Percentiles rank a stretch among this genome's conserved stretches.
Conservation (phyloP, 441 rosid species). For the Gossypium laxum region DNA sequence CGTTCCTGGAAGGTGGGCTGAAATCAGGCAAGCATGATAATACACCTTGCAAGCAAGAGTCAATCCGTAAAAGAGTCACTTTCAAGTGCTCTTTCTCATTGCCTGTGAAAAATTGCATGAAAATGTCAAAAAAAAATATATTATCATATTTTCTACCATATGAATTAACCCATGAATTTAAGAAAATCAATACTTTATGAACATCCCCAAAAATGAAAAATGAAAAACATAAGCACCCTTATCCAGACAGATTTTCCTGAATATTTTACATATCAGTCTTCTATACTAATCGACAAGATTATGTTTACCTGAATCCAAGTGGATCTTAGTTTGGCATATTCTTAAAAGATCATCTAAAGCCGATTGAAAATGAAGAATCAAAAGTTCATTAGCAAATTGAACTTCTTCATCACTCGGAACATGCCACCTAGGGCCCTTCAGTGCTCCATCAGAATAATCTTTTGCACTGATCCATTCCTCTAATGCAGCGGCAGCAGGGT, state of each 20-base stretch:
- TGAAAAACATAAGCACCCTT: constrained; percentile 5
- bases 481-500: constrained; percentile 70
- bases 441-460: constrained; percentile 51
- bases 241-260: constrained; percentile 8
- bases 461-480: constrained; percentile 96
- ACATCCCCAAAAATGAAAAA: background rate
- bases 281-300: background rate
- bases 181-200: constrained; percentile 5
- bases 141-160: background rate
- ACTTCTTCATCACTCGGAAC: constrained; percentile 76
- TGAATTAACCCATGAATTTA: background rate
- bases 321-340: constrained; percentile 70
- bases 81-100: constrained; percentile 95
- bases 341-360: constrained; percentile 79
- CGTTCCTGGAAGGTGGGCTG: constrained; percentile 67
- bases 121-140: constrained; percentile 6
- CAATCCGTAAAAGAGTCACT: constrained; percentile 95
- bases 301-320: constrained; percentile 68
- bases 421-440: constrained; percentile 72
- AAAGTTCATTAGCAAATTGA: constrained; percentile 90
- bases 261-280: background rate
- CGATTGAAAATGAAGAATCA: constrained; percentile 76
- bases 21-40: constrained; percentile 99
- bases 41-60: constrained; percentile 95
- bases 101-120: constrained; percentile 44